These are phyloP conservation scores for Alternaria incomplexa DNA, from an alignment of 2,329 filamentous ascomycete genomes.

Conservation along the genomic window DNA sequence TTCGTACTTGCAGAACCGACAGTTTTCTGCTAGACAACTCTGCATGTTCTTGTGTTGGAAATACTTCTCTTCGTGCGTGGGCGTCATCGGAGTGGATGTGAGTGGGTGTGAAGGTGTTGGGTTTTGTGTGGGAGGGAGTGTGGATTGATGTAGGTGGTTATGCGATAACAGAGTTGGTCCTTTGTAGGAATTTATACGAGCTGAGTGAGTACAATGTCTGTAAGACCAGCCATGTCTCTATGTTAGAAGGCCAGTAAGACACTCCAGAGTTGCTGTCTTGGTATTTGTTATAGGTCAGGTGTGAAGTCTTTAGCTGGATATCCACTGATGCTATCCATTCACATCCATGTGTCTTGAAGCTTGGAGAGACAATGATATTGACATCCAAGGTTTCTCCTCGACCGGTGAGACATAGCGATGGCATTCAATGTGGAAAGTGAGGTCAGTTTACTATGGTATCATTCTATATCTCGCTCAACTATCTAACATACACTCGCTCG, in stretches of 20 bases:
- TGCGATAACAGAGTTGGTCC: neutral
- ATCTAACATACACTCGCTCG: neutral
- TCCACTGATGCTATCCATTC: fast-evolving
- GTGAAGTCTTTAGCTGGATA: neutral
- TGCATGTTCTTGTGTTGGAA: neutral
- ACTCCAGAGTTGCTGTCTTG: neutral
- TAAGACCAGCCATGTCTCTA: neutral
- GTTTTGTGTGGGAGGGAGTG: neutral
- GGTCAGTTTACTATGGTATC: neutral
- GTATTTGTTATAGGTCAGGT: neutral
- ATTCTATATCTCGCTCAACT: neutral
- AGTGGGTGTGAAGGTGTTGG: neutral
- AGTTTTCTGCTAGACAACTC: neutral
- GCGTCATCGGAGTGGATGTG: too few species aligned
- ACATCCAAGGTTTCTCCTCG: fast-evolving
- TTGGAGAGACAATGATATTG: neutral
- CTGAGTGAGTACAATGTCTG: neutral
- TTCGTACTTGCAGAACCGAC: neutral
- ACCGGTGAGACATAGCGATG: neutral
- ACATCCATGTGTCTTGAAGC: neutral
- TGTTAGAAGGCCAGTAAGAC: neutral
- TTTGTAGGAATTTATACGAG: neutral
- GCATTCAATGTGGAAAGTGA: fast-evolving
- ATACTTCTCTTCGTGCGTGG: neutral
- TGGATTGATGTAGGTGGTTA: neutral